These are phyloP conservation scores for Colletotrichum spinosum DNA, from an alignment of 2,329 filamentous ascomycete genomes.

Conservation along the genomic window DNA sequence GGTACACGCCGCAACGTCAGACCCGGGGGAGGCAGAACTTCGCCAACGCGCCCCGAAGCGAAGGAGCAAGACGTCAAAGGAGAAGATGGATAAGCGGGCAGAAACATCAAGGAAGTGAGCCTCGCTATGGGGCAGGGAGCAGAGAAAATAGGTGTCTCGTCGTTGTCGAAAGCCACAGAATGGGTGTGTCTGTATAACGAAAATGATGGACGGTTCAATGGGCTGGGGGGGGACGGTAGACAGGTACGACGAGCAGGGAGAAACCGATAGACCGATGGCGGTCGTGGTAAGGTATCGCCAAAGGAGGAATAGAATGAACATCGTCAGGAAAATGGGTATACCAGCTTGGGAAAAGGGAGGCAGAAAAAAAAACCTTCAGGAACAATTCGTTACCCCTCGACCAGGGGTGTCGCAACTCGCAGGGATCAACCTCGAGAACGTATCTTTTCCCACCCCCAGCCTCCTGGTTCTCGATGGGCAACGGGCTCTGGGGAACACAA, in stretches of 20 bases:
- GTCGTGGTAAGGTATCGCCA: too few relatives aligned
- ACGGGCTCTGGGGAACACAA: conserved; percentile 23
- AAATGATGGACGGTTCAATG: conserved; percentile 14
- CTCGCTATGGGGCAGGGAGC: conserved; percentile 1
- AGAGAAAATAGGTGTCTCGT: conserved; percentile 8
- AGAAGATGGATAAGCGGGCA: conserved; percentile 21
- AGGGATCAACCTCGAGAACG: conserved; percentile 15
- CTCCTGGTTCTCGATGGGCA: conserved; percentile 12
- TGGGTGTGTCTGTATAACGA: conserved; percentile 22
- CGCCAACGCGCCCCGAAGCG: neutral
- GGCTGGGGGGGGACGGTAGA: neutral
- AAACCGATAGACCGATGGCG: neutral
- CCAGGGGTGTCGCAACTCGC: conserved; percentile 2
- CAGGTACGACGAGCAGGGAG: conserved; percentile 1
- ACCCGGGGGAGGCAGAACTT: too few relatives aligned
- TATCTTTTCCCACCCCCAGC: conserved; percentile 3
- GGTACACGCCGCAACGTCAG: neutral
- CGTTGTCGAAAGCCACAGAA: conserved; percentile 4
- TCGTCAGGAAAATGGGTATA: neutral
- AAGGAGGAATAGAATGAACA: too few relatives aligned
- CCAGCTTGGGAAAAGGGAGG: neutral
- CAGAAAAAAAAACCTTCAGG: conserved; percentile 21
- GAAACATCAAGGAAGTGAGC: conserved; percentile 12
- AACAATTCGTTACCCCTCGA: conserved; percentile 11
- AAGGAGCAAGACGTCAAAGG: neutral